phyloP scores from a whole-genome alignment of 73 alveolate genomes.

The Stentor roeselii region DNA sequence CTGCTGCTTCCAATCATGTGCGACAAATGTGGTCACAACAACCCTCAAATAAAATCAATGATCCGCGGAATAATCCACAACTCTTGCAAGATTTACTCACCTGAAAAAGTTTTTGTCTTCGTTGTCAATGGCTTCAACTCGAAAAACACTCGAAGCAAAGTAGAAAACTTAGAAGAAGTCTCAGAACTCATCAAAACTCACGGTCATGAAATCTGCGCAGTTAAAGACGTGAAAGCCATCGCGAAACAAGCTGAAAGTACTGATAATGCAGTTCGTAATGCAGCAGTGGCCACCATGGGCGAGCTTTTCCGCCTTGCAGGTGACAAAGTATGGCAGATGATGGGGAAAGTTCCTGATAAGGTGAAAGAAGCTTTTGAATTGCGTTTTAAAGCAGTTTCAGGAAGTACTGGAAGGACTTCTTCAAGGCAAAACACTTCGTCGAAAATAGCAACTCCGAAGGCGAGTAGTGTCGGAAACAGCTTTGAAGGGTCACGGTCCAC shows the following conservation, averaged over 20 bases:
- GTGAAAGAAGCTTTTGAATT: conserved; percentile 42
- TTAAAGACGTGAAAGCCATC: conserved; percentile 34
- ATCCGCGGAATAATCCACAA: conserved; percentile 36
- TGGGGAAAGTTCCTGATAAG: conserved; percentile 55
- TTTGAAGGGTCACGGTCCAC: conserved; percentile 5
- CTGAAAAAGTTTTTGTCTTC: conserved; percentile 27
- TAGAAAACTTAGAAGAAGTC: conserved; percentile 55
- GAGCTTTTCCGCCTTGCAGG: conserved; percentile 38
- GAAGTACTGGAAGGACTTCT: background rate
- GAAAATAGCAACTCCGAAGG: background rate
- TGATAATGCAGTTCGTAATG: conserved; percentile 43
- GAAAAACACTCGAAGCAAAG: conserved; percentile 41
- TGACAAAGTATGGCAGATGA: conserved; percentile 44
- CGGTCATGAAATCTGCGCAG: conserved; percentile 34
- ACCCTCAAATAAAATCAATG: conserved; percentile 36
- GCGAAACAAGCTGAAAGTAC: conserved; percentile 44
- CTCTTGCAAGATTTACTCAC: conserved; percentile 32
- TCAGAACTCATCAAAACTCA: conserved; percentile 25
- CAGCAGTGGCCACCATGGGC: conserved; percentile 43
- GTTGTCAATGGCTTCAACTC: conserved; percentile 32
- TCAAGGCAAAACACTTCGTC: background rate
- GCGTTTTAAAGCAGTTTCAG: conserved; percentile 36
- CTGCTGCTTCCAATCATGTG: conserved; percentile 35
- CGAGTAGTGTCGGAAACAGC: background rate
- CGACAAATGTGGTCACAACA: conserved; percentile 56